Base-by-base conservation (phyloP, 345 rosid genomes). In the Raphanus raphanistrum region DNA sequence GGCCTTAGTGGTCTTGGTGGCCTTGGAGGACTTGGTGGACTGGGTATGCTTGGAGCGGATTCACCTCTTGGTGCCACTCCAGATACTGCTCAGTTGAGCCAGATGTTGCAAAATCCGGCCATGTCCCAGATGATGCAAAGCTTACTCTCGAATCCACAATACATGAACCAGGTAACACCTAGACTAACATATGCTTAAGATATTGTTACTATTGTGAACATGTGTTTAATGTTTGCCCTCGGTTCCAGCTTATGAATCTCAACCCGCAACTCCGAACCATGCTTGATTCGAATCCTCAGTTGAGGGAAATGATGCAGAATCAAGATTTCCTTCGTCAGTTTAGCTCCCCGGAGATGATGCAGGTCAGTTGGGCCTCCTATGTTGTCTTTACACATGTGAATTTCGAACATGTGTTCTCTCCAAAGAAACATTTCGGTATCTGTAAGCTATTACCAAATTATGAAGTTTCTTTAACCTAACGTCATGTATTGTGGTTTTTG, bases 291-390 rank as follows among this genome's bases (percentile, higher is more conserved):
- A 92, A 90, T 81, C 86, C 92, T 72, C 97, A 90, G 78, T 31
- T 90, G 84, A 86, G 94, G 81, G 97, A 92, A 72, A 92, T 90
- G 89, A 83, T 88, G 95, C 97, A 92, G 85, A 92, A 90, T 65
- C 94, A 91, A 9, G 97, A 92, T 71, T 80, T 87, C 78, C 87
- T 88, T 73, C 94, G 91, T 27, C 94, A 87, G 81, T 80, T 92
- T 66, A 86, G 88, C 74, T 87, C 90, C 62, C 95, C 97, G 8
- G 97, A 90, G 84, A 83, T 86, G 61, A 86, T 92, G 88, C 97
- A 92, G 93, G 97, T 87, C 11, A 61, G 80, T 71, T 74, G 11
- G 50, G 2, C 73, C 48, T 61, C 73, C 48, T 65, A 66, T 57
- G 21, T 32, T 55, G 57, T 57, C 36, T 61, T 61, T 59, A 32